Evolutionary conservation across 345 rosid genomes (phyloP).

Genomic region (Eucalyptus rudis): DNA sequence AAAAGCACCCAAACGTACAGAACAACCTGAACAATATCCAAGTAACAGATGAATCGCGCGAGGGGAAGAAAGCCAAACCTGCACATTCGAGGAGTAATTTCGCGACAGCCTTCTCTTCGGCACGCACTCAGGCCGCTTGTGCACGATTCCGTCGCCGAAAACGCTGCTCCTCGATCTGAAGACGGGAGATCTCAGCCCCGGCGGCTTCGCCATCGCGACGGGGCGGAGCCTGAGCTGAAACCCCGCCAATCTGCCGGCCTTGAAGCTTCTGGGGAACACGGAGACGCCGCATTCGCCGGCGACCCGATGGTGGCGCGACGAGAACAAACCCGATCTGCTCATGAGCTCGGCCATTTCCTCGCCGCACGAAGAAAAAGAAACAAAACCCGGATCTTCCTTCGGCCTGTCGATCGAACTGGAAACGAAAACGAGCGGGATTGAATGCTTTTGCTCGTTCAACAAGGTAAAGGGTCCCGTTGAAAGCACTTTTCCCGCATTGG

Average conservation of each 20-base stretch:
- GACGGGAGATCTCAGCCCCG: not conserved
- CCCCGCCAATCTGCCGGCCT: not conserved
- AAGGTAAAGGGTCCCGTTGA: not conserved
- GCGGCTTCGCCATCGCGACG: not conserved
- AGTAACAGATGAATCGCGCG: not conserved
- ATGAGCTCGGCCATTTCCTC: not conserved
- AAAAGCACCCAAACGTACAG: not conserved
- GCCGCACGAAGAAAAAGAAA: not conserved
- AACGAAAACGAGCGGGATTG: not conserved
- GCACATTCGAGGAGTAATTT: conserved; percentile 23
- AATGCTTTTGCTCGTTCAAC: not conserved
- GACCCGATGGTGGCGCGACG: not conserved
- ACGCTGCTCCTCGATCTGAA: conserved; percentile 8
- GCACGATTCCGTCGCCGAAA: conserved; percentile 26
- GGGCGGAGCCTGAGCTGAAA: not conserved
- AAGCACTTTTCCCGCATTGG: not conserved
- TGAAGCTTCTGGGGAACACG: not conserved
- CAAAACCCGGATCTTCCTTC: not conserved
- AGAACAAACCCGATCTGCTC: not conserved
- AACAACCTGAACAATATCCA: not conserved
- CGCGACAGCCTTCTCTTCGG: conserved; percentile 3
- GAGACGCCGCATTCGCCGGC: not conserved
- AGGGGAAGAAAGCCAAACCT: conserved; percentile 19
- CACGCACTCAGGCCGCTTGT: conserved; percentile 7
- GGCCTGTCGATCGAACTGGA: not conserved